Base-by-base conservation (phyloP, 73 alveolate genomes). In the Paramecium caudatum region DNA sequence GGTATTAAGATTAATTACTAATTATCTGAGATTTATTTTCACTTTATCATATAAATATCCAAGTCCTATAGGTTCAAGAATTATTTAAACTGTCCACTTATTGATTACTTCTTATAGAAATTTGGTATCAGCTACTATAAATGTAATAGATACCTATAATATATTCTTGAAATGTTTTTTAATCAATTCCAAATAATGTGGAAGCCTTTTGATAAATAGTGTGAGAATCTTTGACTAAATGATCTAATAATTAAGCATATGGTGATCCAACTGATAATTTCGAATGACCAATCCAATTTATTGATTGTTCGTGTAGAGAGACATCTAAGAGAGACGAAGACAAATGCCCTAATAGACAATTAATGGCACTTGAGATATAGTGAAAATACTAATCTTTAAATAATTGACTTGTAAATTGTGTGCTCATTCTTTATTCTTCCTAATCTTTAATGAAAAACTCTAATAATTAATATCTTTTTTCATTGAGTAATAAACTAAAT, bases 81-180 rank as follows among this genome's bases (percentile, higher is more conserved):
- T 33, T 3, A 65, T 65, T 65, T 65, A 65, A 10, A 65, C 83
- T 25, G 83, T 65, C 83, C 83, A 65, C 19, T 49, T 65, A 65
- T 65, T 65, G 1, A 65, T 36, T 12, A 65, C 34, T 65, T 65
- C 83, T 65, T 65, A 30, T 10, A 65, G 30, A 15, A 33, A 65
- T 30, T 65, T 65, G 0, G 47, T 25, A 36, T 65, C 83, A 65
- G 61, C 83, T 65, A 65, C 27, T 32, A 65, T 62, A 12, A 55
- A 19, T 0, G 7, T 27, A 5, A 55, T 55, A 0, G 30, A 10
- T 55, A 55, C 80, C 23, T 55, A 27, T 10, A 55, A 55, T 55
- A 55, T 55, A 65, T 33, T 65, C 83, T 43, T 65, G 39, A 3
- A 65, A 65, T 2, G 39, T 16, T 0, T 36, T 16, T 8, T 33